Conservation (phyloP, 1,284 basidiomycete genomes). For the Leccinum solheimii region DNA sequence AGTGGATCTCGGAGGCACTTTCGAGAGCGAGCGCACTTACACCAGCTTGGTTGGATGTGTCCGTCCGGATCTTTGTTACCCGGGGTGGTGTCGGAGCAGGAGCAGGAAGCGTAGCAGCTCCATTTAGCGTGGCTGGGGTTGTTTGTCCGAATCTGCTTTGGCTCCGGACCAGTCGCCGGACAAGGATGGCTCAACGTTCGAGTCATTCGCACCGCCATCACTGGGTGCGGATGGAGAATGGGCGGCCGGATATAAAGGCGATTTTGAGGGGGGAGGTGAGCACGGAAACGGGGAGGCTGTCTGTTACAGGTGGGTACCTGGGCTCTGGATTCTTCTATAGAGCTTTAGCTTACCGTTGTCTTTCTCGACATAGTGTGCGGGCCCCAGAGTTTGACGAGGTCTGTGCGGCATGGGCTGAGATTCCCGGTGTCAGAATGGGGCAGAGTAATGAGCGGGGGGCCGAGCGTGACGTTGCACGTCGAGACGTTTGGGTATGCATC, state of each 20-base stretch:
- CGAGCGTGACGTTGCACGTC: slow-evolving; percentile 48
- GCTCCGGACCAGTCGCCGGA: slow-evolving; percentile 13
- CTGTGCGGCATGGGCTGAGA: slow-evolving; percentile 42
- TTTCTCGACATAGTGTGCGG: slow-evolving; percentile 44
- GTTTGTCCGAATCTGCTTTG: not conserved
- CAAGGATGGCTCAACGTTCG: slow-evolving; percentile 12
- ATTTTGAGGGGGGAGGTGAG: slow-evolving; percentile 26
- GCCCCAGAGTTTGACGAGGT: slow-evolving; percentile 41
- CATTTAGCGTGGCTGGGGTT: not conserved
- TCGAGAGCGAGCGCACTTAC: slow-evolving; percentile 22
- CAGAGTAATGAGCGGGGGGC: slow-evolving; percentile 42
- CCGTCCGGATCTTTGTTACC: slow-evolving; percentile 39
- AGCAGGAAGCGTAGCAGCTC: not conserved
- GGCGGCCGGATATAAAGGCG: slow-evolving; percentile 22
- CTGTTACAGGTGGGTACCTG: slow-evolving; percentile 27
- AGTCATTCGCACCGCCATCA: slow-evolving; percentile 13
- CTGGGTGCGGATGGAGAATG: slow-evolving; percentile 17
- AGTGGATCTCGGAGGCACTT: slow-evolving; percentile 39
- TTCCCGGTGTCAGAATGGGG: slow-evolving; percentile 38
- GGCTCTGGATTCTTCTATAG: not conserved
- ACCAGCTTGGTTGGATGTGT: slow-evolving; percentile 30
- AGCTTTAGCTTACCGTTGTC: not conserved
- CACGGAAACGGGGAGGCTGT: slow-evolving; percentile 28
- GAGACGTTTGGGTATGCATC: slow-evolving; percentile 48
- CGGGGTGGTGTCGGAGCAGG: slow-evolving; percentile 4